Evolutionary conservation across 805 yeast genomes (phyloP), one percentile per base, ranked within the genome.

Genomic region (Candida namnaoensis): DNA sequence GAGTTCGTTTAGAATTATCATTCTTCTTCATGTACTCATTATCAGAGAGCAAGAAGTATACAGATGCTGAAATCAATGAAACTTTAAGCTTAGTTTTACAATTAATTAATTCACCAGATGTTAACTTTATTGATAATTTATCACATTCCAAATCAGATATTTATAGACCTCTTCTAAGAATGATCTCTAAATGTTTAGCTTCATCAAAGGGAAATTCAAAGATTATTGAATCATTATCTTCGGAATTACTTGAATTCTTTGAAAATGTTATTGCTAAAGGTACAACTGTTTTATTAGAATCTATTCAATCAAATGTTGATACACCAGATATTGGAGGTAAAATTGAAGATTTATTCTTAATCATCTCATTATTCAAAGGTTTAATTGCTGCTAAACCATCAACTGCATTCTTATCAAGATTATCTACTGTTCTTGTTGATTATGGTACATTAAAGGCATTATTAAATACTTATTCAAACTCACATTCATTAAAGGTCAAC

Each of bases 231-330:
- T 69, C 73, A 39, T 62, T 72, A 42, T 70, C 78, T 15, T 72
- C 75, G 40, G 66, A 76, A 3, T 62, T 84, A 44, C 53, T 70
- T 38, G 80, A 66, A 45, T 71, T 81, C 34, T 80, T 86, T 52
- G 82, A 76, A 39, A 58, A 73, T 35, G 74, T 85, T 11, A 71
- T 84, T 27, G 75, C 86, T 7, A 76, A 72, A 48, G 87, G 93
- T 1, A 70, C 82, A n/a, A 73, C 72, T 34, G 65, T 74, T 2
- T 59, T 84, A 26, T 68, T 82, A 42, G 68, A 74, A 8, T 73
- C 78, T 26, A 68, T 82, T 15, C 83, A 80, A 48, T 68, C 76
- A 36, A 78, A 74, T 36, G 74, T 78, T 10, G 54, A 50, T 38
- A 59, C 46, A 5, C 56, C 70, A 28, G 58, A 60, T 3, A 54